These are phyloP conservation scores for Punica granatum DNA, from an alignment of 345 rosid species.

Conservation along the genomic window DNA sequence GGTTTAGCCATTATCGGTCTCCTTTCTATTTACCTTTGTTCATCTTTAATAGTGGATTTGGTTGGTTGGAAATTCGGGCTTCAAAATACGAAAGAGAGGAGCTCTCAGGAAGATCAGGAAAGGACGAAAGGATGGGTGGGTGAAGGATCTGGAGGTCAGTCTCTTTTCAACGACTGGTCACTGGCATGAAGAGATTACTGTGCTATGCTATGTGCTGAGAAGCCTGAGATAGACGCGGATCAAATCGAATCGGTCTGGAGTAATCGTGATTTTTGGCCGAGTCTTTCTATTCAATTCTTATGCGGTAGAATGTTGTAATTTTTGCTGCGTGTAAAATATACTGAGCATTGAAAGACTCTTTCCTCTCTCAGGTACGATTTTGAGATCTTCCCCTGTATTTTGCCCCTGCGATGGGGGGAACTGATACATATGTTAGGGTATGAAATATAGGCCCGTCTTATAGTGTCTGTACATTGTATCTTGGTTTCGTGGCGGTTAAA, in stretches of 20 bases:
- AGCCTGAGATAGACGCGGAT: neutral
- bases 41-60: constrained; percentile 1
- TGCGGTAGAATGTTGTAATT: constrained; percentile 1
- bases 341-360: constrained; percentile 15
- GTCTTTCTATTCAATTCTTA: neutral
- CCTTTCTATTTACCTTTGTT: neutral
- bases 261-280: neutral
- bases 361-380: neutral
- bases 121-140: neutral
- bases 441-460: neutral
- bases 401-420: neutral
- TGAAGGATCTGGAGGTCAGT: neutral
- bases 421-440: constrained; percentile 2
- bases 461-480: neutral
- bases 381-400: constrained; percentile 5
- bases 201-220: neutral
- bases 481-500: neutral
- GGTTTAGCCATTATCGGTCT: constrained; percentile 2
- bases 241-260: neutral
- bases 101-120: neutral
- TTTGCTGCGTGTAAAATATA: constrained; percentile 25
- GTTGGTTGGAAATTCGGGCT: neutral
- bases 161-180: neutral
- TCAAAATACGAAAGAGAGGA: neutral
- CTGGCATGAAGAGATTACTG: neutral